Base-by-base conservation (phyloP, 2,329 filamentous ascomycete genomes). In the Alternaria triticina region DNA sequence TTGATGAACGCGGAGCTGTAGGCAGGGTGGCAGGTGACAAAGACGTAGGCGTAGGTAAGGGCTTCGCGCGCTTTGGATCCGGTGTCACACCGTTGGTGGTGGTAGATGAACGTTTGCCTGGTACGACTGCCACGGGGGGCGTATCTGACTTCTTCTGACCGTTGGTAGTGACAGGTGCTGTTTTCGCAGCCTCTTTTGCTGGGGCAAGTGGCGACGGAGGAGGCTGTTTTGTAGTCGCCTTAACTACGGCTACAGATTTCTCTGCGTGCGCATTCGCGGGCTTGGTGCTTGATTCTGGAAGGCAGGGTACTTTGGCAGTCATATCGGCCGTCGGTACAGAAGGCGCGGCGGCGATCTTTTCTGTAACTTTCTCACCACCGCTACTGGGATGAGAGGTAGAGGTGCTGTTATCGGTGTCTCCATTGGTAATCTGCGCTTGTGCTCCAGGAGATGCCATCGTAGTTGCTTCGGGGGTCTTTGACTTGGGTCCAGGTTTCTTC, bases 61-160 rank as follows among this genome's bases (percentile, higher is more conserved):
- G 11, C 44, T 67, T 72, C 9, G 57, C 15, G 15, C 69, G 67
- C 58, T 70, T 72, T 6, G 52, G 3, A 7, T 70, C 58, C 3
- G 57, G 36, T 1, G 57, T 47, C 1, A 54, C 33, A 9, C 54
- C 43, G 13, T 65, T 59, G 2, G 54, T 27, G 11, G 52, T 47
- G 0, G 57, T 8, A 15, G 43, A 27, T 5, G 61, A 22, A 30
- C 69, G 66, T 50, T 74, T 72, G 6, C 11, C 52, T 2, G 54
- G 57, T 20, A 28, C 30, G 6, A 13, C 27, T 22, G 46, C 33
- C 5, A 13, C 6, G 5, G 22, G n/a, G 9, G 11, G 40, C 5
- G 43, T 40, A 20, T n/a, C 49, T 15, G 20, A 3, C 6, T 47
- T 59, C 25, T 40, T 52, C 20, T 23, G 13, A 36, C 15, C 4